Percentiles rank a stretch among this genome's conserved stretches.
Conservation (phyloP, 2,329 filamentous ascomycete species). For the Fusarium kyushuense region DNA sequence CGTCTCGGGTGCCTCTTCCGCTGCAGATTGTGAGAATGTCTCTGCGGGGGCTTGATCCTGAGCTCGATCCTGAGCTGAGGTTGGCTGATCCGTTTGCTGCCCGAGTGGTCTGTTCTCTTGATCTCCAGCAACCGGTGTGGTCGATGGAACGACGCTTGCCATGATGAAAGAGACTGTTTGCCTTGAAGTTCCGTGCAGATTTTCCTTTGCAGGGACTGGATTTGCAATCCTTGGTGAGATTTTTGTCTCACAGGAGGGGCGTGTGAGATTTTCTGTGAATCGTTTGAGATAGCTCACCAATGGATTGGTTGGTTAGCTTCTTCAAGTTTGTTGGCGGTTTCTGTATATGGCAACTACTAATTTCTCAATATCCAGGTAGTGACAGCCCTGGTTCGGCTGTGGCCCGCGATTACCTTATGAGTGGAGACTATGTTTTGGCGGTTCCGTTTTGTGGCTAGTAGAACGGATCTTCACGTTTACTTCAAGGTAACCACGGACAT, state of each 20-base stretch:
- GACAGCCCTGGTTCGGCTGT: constrained; percentile 22
- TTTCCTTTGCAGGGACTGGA: constrained; percentile 7
- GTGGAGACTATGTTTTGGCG: constrained; percentile 29
- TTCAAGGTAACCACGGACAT: background rate
- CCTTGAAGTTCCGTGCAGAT: constrained; percentile 14
- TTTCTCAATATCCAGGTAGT: constrained; percentile 37
- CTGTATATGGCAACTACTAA: constrained; percentile 33
- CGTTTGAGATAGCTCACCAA: background rate
- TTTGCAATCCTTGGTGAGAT: background rate
- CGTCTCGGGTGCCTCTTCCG: constrained; percentile 57
- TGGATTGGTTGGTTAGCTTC: constrained; percentile 9
- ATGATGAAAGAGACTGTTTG: constrained; percentile 30
- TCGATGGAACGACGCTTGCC: constrained; percentile 45
- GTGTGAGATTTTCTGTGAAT: constrained; percentile 1
- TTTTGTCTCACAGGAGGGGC: constrained; percentile 3
- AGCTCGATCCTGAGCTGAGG: constrained; percentile 3
- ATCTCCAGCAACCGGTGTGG: constrained; percentile 38
- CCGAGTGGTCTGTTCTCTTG: constrained; percentile 34
- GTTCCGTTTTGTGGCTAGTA: constrained; percentile 34
- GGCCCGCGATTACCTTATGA: constrained; percentile 26
- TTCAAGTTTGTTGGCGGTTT: constrained; percentile 6
- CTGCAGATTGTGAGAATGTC: constrained; percentile 36
- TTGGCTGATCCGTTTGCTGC: constrained; percentile 1
- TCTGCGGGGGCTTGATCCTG: constrained; percentile 20
- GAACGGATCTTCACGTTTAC: background rate